Evolutionary conservation across 129 eudicot genomes (phyloP).

Genomic region (Oenanthe sinensis): DNA sequence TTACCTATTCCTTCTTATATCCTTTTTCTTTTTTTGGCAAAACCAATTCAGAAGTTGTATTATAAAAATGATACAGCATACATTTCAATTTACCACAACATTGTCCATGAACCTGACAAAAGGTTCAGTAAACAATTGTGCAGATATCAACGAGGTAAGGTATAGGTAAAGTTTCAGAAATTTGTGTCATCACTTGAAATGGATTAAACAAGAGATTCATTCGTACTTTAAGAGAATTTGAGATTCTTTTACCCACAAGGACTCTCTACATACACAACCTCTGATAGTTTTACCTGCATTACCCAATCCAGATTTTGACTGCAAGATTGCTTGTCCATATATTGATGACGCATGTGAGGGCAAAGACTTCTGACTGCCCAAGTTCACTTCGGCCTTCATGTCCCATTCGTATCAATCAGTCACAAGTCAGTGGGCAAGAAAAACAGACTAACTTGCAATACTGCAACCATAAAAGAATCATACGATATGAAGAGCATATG

Average conservation of each 20-base stretch:
- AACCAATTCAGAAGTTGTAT: not conserved
- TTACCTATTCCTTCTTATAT: not conserved
- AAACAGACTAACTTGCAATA: not conserved
- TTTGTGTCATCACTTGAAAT: not conserved
- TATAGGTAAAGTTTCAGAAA: not conserved
- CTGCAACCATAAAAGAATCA: not conserved
- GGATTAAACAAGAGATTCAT: not conserved
- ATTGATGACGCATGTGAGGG: conserved; percentile 83
- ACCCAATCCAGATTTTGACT: conserved; percentile 87
- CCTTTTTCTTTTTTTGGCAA: not conserved
- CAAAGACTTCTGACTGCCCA: conserved; percentile 77
- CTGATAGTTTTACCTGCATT: conserved; percentile 50
- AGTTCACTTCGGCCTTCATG: conserved; percentile 64
- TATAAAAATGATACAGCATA: not conserved
- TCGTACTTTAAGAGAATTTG: not conserved
- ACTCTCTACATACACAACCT: not conserved
- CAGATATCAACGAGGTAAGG: not conserved
- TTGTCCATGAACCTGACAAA: not conserved
- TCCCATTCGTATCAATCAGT: conserved; percentile 36
- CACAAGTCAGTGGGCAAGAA: conserved; percentile 3
- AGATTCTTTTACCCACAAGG: not conserved
- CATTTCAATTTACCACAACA: not conserved
- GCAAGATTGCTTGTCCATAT: conserved; percentile 93
- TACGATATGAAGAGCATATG: not conserved
- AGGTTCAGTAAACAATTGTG: not conserved